phyloP scores from a whole-genome alignment of 768 basidiomycete species.

The Cystofilobasidium ferigula region DNA sequence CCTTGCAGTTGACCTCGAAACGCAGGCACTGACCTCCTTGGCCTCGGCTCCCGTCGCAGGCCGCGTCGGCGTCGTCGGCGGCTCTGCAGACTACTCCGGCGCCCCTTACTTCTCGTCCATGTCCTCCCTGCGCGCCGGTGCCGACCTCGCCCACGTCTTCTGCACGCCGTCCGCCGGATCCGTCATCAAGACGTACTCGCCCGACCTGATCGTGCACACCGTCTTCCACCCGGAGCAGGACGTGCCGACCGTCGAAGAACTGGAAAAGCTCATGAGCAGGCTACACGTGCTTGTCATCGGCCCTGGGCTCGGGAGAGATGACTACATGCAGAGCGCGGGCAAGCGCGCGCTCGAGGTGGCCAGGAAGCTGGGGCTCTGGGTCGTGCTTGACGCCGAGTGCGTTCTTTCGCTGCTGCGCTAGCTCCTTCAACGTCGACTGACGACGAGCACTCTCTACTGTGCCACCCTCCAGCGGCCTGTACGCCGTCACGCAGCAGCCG shows the following conservation, averaged over 20 bases:
- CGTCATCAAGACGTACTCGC: constrained; percentile 93
- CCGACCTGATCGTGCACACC: constrained; percentile 82
- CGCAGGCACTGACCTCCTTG: neutral
- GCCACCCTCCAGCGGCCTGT: constrained; percentile 50
- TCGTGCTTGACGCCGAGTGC: constrained; percentile 70
- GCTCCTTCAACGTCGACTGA: neutral
- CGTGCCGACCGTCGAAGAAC: constrained; percentile 16
- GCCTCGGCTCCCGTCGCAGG: neutral
- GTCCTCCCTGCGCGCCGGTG: constrained; percentile 81
- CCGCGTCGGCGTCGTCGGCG: constrained; percentile 21
- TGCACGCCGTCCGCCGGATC: constrained; percentile 84
- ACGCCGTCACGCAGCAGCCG: constrained; percentile 60
- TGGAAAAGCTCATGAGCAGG: constrained; percentile 59
- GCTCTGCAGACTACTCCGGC: constrained; percentile 61
- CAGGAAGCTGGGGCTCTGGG: constrained; percentile 60
- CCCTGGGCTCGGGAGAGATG: constrained; percentile 82
- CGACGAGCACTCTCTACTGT: neutral
- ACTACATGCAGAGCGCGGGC: constrained; percentile 78
- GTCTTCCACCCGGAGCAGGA: constrained; percentile 50
- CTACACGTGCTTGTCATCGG: constrained; percentile 89
- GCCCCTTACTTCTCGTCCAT: constrained; percentile 94
- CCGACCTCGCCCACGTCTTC: constrained; percentile 91
- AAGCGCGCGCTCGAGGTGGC: constrained; percentile 65
- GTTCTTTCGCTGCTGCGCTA: neutral
- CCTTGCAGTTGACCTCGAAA: neutral